Evolutionary conservation across 2,329 filamentous ascomycete species (phyloP), one percentile per base, ranked within the genome.

Genomic region (Gyromitra esculenta): DNA sequence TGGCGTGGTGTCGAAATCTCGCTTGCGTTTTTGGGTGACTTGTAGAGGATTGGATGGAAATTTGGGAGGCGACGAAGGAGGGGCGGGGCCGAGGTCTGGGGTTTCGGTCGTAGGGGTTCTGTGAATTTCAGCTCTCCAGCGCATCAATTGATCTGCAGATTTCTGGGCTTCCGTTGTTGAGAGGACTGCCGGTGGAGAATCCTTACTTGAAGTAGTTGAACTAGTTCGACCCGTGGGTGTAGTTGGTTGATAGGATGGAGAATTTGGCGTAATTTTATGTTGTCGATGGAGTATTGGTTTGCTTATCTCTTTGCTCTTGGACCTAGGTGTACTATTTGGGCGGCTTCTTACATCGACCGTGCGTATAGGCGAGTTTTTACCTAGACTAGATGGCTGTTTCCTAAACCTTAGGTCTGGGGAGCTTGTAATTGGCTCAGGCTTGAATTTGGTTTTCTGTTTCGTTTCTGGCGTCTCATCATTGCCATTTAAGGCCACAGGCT

Each of bases 11-110:
- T 45, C 31, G 15, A 15, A 41, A 57, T 71, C 59, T 9, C 72
- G 69, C 64, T 64, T 75, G 13, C 72, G 72, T 59, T 75, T 75
- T 64, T 68, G 56, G 9, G 41, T 57, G 15, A 13, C 63, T 18
- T 8, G 67, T 9, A 39, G n/a, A 45, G 13, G 50, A 15, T 54
- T 5, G 13, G 69, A 56, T 57, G 25, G 48, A n/a, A 54, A n/a
- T 39, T 59, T 57, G 1, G 59, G 50, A 9, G 59, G 59, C 7
- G 66, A 59, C 6, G 43, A 69, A 15, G 64, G 9, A 8, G 54
- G 37, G 39, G 57, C 31, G 11, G 15, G 13, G 9, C 45, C 43
- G 8, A 21, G 1, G 11, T 37, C 39, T 37, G 48, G 41, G 18
- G 37, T 31, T 66, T 59, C 31, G 1, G 52, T 9, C 3, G 6